Base-by-base conservation (phyloP, 2,329 filamentous ascomycete species). In the Fusarium guadeloupense region DNA sequence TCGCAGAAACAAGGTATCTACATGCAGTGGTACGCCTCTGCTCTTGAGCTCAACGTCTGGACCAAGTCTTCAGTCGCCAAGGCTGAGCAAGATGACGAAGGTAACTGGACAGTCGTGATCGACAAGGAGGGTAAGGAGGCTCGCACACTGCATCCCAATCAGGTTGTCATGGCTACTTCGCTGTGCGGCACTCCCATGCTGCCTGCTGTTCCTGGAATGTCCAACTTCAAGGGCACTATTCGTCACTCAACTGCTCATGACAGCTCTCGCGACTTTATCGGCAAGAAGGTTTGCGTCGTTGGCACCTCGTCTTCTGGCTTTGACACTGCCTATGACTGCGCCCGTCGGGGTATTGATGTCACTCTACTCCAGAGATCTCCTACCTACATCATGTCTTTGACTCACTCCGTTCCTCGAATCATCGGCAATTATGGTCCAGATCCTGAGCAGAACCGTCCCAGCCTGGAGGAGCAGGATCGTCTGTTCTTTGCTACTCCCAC, bases 1-100 rank as follows among this genome's bases (percentile, higher is more conserved):
- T 89, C 89, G 62, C 86, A 89, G 70, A 90, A 89, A 65, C 76
- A 89, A 0, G 87, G 80, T 3, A 84, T 87, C 46, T 90, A 84
- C 74, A 83, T 90, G 60, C 85, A 88, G 63, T 76, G 80, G 3
- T 90, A 90, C 59, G 87, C 83, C 9, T 80, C 80, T 31, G 72
- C 82, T 6, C 77, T 89, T 37, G 87, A 90, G 67, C 77, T 90
- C 41, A 88, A 89, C 64, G 80, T 89, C 25, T 89, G 87, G 87
- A 83, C 79, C 14, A 37, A 31, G 10, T 53, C 53, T 19, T 38
- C 40, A n/a, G 40, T 52, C n/a, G 39, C 34, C 16, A 52, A 52
- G 47, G 40, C 46, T 10, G 53, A 52, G 26, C 40, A 52, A 6
- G 80, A 83, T 2, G 59, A 59, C 3, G 73, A 75, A n/a, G 78